Evolutionary conservation across 257 asterid genomes (phyloP), one percentile per base, ranked within the genome.

Genomic region (Solanum habrochaites): DNA sequence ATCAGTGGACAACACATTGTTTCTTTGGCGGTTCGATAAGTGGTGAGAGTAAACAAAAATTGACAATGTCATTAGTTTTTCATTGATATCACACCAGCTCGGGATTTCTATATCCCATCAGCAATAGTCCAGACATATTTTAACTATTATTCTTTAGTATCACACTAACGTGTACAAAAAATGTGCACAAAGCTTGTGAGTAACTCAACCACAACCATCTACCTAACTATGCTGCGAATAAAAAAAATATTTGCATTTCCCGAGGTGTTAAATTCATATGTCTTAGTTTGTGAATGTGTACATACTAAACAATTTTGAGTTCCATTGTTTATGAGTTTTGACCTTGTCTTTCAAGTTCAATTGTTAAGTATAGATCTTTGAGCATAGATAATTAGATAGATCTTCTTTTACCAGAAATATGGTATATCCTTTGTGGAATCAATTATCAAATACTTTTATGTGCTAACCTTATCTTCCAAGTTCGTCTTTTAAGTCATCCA

Each of bases 1-100:
- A 81, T 95, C 99, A 8, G 98, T 97, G 74, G 99, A 97, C 87
- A 95, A 95, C 92, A 92, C 99, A 29, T 90, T 95, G 85, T 95
- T 94, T 89, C 95, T 97, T 85, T 97, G 98, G 99, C 92, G 99
- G 72, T 97, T 97, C 86, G 98, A 97, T 89, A 97, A 97, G 91
- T 94, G 98, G 99, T 97, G 86, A 92, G 95, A 31, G 52, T 72
- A 43, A 49, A 32, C 83, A 35, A 21, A 40, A 14, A 52, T 85
- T 43, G 85, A 81, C 31, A 49, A 49, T 49, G 66, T 31, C 85
- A 49, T 18, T 31, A 29, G 42, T 29, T 18, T 56, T 49, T 81
- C 43, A 81, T 49, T 81, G 31, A 81, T 29, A 80, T 49, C 43
- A 47, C 43, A 81, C 45, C 45, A 49, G 69, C 85, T 83, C 71